Evolutionary conservation across 208 protist species (phyloP), one percentile per base, ranked within the genome.

Genomic region (Trypanosoma grayi): DNA sequence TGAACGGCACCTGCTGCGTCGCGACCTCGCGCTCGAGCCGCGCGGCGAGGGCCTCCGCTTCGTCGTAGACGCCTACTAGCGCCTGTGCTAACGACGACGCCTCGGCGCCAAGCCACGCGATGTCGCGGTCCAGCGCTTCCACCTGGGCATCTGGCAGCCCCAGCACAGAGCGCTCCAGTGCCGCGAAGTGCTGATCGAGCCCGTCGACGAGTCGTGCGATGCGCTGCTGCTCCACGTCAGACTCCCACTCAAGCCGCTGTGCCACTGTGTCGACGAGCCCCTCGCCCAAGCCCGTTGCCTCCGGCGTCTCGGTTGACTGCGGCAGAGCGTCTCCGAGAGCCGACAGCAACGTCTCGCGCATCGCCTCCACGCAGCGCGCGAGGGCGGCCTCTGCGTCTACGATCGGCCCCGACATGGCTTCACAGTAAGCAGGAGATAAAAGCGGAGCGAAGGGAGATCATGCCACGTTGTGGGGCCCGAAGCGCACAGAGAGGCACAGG

Each of bases 161-260:
- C 14, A 63, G 61, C 7, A 92, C 52, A 1, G 77, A 61, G 10
- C 44, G 53, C 18, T 77, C 74, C 43, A 95, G 75, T 2, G 34
- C 64, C 30, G 62, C 54, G 50, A 77, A 60, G 39, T 78, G 73
- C 51, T 50, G 46, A 54, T 65, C 70, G 39, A 83, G 70, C 11
- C 28, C 59, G 28, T 22, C 54, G 25, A 54, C 73, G 34, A 78
- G 60, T 10, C 59, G 25, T 22, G 43, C 46, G 7, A 93, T 60
- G 27, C 89, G 89, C 59, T 60, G 65, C 25, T 41, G 20, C 70
- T 95, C 85, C 14, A 67, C 68, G 2, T 34, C 56, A 3, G 48
- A 44, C 65, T 95, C 89, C 58, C 84, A 84, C 74, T 91, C 81
- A 20, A 87, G 46, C 3, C 76, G 85, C 66, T 93, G 83, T 28